Conservation (phyloP, 129 eudicot species). For the Mikania micrantha region DNA sequence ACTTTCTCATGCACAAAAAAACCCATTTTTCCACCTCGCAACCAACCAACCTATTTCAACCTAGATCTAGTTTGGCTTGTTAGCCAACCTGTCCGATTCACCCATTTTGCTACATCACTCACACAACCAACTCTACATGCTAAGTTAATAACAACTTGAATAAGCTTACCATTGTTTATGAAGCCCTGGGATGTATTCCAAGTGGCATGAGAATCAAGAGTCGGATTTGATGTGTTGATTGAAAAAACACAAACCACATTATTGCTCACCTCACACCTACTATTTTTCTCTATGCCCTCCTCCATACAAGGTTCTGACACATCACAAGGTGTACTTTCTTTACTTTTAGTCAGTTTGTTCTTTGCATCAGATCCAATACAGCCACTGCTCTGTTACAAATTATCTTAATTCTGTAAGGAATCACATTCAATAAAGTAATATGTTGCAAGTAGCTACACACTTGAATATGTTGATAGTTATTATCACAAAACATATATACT, state of each 20-base stretch:
- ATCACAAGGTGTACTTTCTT: conserved; percentile 13
- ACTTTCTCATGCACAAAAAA: background rate
- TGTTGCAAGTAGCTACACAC: background rate
- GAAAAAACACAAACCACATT: conserved; percentile 48
- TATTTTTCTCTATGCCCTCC: conserved; percentile 45
- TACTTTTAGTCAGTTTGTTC: conserved; percentile 35
- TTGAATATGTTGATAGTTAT: background rate
- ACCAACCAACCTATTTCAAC: background rate
- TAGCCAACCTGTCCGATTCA: background rate
- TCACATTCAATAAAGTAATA: conserved; percentile 7
- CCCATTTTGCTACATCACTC: background rate
- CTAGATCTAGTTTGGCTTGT: background rate
- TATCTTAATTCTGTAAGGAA: conserved; percentile 32
- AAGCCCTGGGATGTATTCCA: conserved; percentile 44
- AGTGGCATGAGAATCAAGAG: conserved; percentile 37
- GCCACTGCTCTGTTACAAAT: conserved; percentile 91
- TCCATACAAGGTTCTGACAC: conserved; percentile 19
- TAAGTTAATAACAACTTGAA: background rate
- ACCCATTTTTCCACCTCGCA: background rate
- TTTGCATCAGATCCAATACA: conserved; percentile 66
- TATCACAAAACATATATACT: background rate
- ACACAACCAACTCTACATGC: background rate
- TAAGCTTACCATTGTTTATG: conserved; percentile 68
- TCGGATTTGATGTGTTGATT: conserved; percentile 27
- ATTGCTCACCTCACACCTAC: conserved; percentile 50